These are phyloP conservation scores for Aphanomyces stellatus DNA, from an alignment of 352 stramenopile genomes.

Conservation along the genomic window DNA sequence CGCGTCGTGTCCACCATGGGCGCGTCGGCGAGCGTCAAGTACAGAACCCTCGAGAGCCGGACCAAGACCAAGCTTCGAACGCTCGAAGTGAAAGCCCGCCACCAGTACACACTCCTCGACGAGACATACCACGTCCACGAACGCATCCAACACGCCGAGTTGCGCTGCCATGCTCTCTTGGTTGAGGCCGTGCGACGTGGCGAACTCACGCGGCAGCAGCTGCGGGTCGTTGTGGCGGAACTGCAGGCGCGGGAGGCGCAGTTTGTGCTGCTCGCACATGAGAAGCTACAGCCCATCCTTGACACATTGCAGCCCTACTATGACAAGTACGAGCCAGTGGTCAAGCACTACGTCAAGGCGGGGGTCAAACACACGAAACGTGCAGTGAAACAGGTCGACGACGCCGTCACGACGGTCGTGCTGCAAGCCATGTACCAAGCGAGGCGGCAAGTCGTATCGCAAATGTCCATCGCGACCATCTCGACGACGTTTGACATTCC, in stretches of 20 bases:
- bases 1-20: no score
- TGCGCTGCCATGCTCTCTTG: slow-evolving; percentile 42
- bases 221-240: background rate
- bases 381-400: background rate
- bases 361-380: background rate
- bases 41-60: background rate
- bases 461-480: slow-evolving; percentile 13
- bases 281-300: background rate
- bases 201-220: background rate
- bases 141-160: background rate
- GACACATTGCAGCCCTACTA: background rate
- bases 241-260: background rate
- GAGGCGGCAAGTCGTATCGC: slow-evolving; percentile 15
- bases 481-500: slow-evolving; percentile 13
- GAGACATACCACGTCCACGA: background rate
- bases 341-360: background rate
- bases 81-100: background rate
- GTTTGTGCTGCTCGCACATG: background rate
- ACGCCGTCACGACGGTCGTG: slow-evolving; percentile 7
- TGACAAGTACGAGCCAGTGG: slow-evolving; percentile 17
- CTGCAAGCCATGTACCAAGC: slow-evolving; percentile 20
- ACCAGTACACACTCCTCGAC: no score
- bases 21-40: slow-evolving; percentile 3
- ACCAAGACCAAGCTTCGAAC: background rate
- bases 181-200: slow-evolving; percentile 41